Percentiles rank a stretch among this genome's conserved stretches.
Conservation (phyloP, 345 rosid species). For the Melaleuca quinquenervia region DNA sequence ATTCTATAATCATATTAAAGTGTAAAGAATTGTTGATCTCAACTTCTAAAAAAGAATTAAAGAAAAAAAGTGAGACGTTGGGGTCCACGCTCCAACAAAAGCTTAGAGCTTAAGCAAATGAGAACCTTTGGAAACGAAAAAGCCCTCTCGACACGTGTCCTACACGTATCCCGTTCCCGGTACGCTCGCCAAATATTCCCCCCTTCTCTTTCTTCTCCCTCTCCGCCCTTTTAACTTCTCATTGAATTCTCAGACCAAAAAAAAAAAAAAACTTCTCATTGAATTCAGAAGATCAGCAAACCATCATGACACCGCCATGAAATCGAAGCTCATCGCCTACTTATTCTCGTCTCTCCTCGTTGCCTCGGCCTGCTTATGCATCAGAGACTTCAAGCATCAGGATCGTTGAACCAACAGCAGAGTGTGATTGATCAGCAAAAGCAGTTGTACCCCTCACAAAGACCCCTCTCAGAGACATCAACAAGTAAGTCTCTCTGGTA, state of each 20-base stretch:
- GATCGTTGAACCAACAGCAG: constrained; percentile 68
- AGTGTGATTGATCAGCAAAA: constrained; percentile 78
- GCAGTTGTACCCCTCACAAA: constrained; percentile 73
- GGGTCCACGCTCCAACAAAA: background rate
- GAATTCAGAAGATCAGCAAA: background rate
- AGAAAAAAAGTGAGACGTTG: background rate
- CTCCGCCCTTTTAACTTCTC: background rate
- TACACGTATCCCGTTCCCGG: background rate
- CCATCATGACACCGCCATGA: background rate
- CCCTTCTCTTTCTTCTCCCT: background rate
- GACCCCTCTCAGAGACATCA: constrained; percentile 63
- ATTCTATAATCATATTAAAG: too few species aligned
- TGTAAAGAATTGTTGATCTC: too few species aligned
- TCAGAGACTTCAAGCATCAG: constrained; percentile 67
- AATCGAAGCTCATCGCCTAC: background rate
- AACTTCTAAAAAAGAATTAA: too few species aligned
- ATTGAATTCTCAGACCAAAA: rapidly evolving
- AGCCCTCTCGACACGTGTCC: background rate
- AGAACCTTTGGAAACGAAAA: background rate
- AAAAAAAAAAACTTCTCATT: too few species aligned
- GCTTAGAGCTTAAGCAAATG: background rate
- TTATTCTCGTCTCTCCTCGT: background rate
- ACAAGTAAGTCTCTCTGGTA: constrained; percentile 43
- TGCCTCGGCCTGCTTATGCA: constrained; percentile 20
- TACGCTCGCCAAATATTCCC: background rate